phyloP scores from a whole-genome alignment of 495 filamentous ascomycete species.

The Lasiosphaeria miniovina region DNA sequence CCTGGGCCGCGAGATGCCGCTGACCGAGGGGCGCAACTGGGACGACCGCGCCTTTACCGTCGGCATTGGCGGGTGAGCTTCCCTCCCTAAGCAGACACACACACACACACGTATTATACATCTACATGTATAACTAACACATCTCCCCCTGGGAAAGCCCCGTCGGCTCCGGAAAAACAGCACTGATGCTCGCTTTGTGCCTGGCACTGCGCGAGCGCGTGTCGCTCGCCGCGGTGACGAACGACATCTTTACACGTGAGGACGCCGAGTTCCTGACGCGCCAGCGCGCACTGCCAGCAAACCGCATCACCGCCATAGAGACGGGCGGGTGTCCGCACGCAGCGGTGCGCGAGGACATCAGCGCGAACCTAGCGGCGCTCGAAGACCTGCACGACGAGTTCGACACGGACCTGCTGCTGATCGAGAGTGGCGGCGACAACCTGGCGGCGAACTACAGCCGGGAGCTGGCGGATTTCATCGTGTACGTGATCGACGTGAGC shows the following conservation, averaged over 20 bases:
- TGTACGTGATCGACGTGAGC: slow-evolving; percentile 96
- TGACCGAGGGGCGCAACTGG: slow-evolving; percentile 86
- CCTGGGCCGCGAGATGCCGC: slow-evolving; percentile 86
- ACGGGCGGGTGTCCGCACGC: slow-evolving; percentile 97
- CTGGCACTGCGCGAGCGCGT: slow-evolving; percentile 69
- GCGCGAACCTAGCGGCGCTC: slow-evolving; percentile 85
- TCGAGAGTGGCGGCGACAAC: slow-evolving; percentile 94
- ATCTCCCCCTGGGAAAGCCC: slow-evolving; percentile 53
- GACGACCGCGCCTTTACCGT: slow-evolving; percentile 88
- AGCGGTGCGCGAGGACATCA: slow-evolving; percentile 96
- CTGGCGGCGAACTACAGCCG: slow-evolving; percentile 92
- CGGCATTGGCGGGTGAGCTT: slow-evolving; percentile 89
- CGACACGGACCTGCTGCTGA: slow-evolving; percentile 72
- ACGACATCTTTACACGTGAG: slow-evolving; percentile 99
- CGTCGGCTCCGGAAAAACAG: slow-evolving; percentile 96
- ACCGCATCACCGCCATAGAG: slow-evolving; percentile 90
- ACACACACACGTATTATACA: not conserved
- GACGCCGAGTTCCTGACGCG: slow-evolving; percentile 95
- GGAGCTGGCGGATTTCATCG: slow-evolving; percentile 93
- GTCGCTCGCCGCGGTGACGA: slow-evolving; percentile 92
- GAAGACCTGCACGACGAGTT: slow-evolving; percentile 80
- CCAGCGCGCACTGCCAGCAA: slow-evolving; percentile 74
- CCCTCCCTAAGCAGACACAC: slow-evolving; percentile 14
- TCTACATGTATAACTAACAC: not conserved
- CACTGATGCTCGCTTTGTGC: slow-evolving; percentile 89